phyloP scores from a whole-genome alignment of 2,329 filamentous ascomycete species.

The Fusarium palustre region DNA sequence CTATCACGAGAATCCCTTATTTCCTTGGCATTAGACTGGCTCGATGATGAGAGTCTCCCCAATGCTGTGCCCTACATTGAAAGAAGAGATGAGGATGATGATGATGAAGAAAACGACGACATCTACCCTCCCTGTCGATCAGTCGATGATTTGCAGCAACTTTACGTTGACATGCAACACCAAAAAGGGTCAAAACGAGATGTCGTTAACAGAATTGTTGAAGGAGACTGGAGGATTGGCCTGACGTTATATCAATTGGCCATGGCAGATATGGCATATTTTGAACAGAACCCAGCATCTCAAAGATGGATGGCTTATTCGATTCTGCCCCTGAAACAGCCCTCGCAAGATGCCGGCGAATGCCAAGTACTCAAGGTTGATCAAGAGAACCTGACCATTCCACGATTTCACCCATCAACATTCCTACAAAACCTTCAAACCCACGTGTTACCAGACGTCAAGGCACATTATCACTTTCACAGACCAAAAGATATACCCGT shows the following conservation, averaged over 20 bases:
- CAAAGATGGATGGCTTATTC: constrained; percentile 74
- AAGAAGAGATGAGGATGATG: constrained; percentile 58
- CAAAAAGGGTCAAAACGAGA: constrained; percentile 72
- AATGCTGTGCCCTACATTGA: constrained; percentile 58
- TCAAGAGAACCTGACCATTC: constrained; percentile 63
- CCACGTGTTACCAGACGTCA: constrained; percentile 81
- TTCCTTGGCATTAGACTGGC: constrained; percentile 80
- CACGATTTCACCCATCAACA: constrained; percentile 82
- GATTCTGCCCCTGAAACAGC: constrained; percentile 64
- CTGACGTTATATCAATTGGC: constrained; percentile 74
- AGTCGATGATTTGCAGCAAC: constrained; percentile 72
- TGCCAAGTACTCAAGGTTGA: constrained; percentile 58
- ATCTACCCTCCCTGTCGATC: constrained; percentile 76
- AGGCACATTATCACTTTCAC: constrained; percentile 85
- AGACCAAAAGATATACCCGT: constrained; percentile 76
- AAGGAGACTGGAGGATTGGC: constrained; percentile 76
- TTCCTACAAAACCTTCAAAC: constrained; percentile 82
- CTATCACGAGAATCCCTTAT: constrained; percentile 79
- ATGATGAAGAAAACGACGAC: constrained; percentile 71
- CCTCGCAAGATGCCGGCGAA: constrained; percentile 53
- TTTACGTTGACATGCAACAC: constrained; percentile 71
- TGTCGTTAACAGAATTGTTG: constrained; percentile 71
- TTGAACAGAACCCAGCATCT: constrained; percentile 72
- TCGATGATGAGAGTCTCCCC: constrained; percentile 73
- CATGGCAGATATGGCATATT: constrained; percentile 74